Conservation (phyloP, 129 eudicot species). For the Daucus carota region DNA sequence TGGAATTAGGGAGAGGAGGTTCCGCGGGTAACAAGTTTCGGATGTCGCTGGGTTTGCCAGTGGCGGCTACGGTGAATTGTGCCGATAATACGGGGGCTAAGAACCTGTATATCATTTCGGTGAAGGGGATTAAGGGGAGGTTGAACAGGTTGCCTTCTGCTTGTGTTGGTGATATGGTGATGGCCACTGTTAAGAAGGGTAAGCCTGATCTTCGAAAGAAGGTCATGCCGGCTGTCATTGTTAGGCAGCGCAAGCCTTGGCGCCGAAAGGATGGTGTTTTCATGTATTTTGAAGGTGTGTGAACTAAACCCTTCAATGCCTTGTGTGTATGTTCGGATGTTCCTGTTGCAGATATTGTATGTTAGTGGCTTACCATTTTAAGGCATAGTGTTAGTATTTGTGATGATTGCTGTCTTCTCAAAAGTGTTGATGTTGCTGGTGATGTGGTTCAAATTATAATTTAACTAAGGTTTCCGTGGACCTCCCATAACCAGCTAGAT, state of each 20-base stretch:
- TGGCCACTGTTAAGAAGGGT: conserved; percentile 24
- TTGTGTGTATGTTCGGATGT: neutral
- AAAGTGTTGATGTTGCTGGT: neutral
- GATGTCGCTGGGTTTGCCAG: conserved; percentile 26
- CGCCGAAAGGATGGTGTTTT: conserved; percentile 27
- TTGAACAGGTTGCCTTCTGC: conserved; percentile 13
- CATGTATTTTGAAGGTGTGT: conserved; percentile 21
- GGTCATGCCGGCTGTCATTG: conserved; percentile 24
- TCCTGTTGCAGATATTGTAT: no score
- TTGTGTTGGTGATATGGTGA: conserved; percentile 18
- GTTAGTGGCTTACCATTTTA: neutral
- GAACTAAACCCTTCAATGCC: neutral
- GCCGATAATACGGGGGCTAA: conserved; percentile 15
- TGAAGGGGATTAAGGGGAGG: conserved; percentile 15
- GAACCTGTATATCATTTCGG: conserved; percentile 15
- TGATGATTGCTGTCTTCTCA: neutral
- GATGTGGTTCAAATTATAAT: neutral
- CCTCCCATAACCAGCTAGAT: conserved; percentile 25
- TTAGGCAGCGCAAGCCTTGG: conserved; percentile 25
- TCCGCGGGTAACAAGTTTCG: conserved; percentile 16
- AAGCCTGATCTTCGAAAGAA: conserved; percentile 22
- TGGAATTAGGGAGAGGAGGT: conserved; percentile 7
- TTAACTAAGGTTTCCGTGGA: conserved; percentile 5
- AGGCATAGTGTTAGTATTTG: neutral
- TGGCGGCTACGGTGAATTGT: conserved; percentile 26